Conservation (phyloP, 2,329 filamentous ascomycete genomes). For the Remersonia thermophila region DNA sequence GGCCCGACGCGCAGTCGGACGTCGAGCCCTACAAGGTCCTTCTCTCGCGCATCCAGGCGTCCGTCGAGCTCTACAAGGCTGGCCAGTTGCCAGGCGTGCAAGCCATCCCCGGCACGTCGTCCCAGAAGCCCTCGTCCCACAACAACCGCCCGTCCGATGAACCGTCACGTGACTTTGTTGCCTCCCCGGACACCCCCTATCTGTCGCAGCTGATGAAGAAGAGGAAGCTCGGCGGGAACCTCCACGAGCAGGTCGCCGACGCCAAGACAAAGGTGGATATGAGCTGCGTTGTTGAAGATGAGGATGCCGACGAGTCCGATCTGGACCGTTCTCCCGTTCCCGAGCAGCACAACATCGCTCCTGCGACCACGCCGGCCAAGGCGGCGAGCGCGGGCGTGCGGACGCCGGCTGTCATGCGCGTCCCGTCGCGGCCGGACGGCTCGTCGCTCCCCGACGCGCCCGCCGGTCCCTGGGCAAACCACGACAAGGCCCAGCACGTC, state of each 20-base stretch:
- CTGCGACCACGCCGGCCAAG: conserved; percentile 8
- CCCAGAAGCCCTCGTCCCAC: neutral
- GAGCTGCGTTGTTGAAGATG: conserved; percentile 38
- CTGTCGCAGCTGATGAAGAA: conserved; percentile 53
- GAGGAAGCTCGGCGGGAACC: conserved; percentile 48
- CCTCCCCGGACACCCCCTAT: conserved; percentile 49
- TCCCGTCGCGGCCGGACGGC: conserved; percentile 46
- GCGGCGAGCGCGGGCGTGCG: conserved; percentile 19
- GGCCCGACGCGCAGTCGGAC: conserved; percentile 41
- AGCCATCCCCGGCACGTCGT: conserved; percentile 28
- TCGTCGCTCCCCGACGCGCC: conserved; percentile 36
- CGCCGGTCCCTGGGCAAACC: conserved; percentile 35
- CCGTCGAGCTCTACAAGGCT: conserved; percentile 38
- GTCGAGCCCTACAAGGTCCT: conserved; percentile 40
- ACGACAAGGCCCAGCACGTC: conserved; percentile 42
- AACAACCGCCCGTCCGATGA: conserved; percentile 3
- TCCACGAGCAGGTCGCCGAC: conserved; percentile 45
- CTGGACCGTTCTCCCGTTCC: conserved; percentile 11
- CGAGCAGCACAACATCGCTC: no score
- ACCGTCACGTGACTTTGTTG: conserved; percentile 29
- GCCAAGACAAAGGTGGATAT: conserved; percentile 42
- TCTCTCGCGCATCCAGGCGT: conserved; percentile 40
- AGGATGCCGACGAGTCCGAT: conserved; percentile 35
- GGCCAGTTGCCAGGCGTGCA: conserved; percentile 38
- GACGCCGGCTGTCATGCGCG: conserved; percentile 37